Conservation (phyloP, 2,329 filamentous ascomycete species). For the Penicillium sp. region DNA sequence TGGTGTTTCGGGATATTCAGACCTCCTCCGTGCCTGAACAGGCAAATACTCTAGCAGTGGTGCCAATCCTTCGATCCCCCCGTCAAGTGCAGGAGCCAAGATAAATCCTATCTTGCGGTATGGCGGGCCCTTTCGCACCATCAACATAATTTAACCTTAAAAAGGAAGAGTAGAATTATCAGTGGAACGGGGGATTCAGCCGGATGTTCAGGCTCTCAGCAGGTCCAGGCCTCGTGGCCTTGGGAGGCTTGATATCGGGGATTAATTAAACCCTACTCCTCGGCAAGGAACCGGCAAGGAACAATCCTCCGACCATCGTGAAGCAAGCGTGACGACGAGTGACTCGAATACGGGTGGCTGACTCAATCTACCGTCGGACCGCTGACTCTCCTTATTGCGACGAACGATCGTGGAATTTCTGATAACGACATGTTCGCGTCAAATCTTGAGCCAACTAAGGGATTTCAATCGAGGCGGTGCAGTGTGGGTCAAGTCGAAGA, state of each 20-base stretch:
- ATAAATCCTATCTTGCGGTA: background rate
- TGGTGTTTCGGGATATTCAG: background rate
- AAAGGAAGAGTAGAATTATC: background rate
- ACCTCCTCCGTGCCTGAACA: background rate
- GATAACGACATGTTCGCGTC: background rate
- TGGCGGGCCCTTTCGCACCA: background rate
- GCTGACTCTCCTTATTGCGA: background rate
- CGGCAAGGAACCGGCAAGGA: background rate
- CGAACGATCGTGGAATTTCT: background rate
- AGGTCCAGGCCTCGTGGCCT: background rate
- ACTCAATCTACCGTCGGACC: background rate
- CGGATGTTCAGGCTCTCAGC: background rate
- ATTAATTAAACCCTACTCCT: background rate
- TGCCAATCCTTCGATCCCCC: background rate
- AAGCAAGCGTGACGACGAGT: background rate
- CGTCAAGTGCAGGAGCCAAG: background rate
- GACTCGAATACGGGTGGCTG: background rate
- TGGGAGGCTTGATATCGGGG: background rate
- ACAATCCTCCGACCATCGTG: background rate
- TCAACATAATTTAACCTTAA: background rate
- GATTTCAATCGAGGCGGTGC: background rate
- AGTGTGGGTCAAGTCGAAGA: background rate
- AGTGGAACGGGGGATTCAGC: background rate
- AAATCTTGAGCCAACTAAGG: background rate
- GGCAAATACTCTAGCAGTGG: background rate